Conservation (phyloP, 208 protist species). For the Crithidia bombi region DNA sequence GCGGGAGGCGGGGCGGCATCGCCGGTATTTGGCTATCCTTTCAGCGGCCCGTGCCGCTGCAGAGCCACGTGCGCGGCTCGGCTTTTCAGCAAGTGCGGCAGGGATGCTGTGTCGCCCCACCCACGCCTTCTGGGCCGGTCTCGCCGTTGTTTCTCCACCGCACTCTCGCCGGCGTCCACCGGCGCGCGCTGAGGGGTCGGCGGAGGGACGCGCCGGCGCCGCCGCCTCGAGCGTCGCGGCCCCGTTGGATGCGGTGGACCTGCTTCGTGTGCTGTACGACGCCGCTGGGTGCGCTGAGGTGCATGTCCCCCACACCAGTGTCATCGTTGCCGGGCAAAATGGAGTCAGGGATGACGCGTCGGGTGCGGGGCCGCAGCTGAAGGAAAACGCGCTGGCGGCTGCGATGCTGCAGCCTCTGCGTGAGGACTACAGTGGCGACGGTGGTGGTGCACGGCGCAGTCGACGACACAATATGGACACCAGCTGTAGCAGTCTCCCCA, state of each 20-base stretch:
- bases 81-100: conserved; percentile 13
- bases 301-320: too few relatives aligned
- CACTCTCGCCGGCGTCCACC: not conserved
- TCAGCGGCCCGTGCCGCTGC: conserved; percentile 8
- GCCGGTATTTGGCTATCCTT: conserved; percentile 18
- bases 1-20: conserved; percentile 11
- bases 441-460: not conserved
- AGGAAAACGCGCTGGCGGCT: conserved; percentile 48
- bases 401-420: conserved; percentile 45
- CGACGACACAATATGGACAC: not conserved
- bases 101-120: conserved; percentile 21
- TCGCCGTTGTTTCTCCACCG: conserved; percentile 27
- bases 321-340: not conserved
- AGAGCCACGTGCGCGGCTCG: conserved; percentile 23
- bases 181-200: not conserved
- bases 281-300: not conserved
- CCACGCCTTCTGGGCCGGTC: conserved; percentile 24
- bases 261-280: conserved; percentile 5
- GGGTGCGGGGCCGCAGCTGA: conserved; percentile 22
- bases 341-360: not conserved
- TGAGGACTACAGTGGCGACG: not conserved
- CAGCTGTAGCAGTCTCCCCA: conserved; percentile 5
- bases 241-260: too few relatives aligned
- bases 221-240: too few relatives aligned
- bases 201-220: too few relatives aligned